Evolutionary conservation across 164 flowering plant species (phyloP), one percentile per base, ranked within the genome.

Genomic region (Nelumbo lutea): DNA sequence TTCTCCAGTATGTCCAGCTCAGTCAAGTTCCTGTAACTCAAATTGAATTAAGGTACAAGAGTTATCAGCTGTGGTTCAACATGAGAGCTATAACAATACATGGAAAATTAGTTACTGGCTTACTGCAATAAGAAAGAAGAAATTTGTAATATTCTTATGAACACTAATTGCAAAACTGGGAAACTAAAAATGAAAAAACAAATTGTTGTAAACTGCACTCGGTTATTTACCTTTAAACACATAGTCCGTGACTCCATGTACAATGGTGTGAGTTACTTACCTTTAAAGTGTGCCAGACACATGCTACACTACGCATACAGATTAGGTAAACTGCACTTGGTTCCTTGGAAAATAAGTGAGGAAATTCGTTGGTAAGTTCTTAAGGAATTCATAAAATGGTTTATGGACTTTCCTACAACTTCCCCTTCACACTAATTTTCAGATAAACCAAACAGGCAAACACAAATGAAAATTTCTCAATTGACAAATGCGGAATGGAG

Each of bases 1-100:
- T 83, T 83, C 77, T 87, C 91, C 53, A 82, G 84, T 65, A 87
- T 77, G 76, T 85, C 87, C 64, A 85, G 83, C 83, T 87, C 86
- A 44, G 77, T 79, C 78, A 87, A 77, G 72, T 82, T 80, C 78
- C 88, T 87, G 85, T 14, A 76, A 60, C 41, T 4, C 62, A 73
- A 68, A 70, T 45, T 39, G 44, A 48, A 6, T 13, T 11, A 42
- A 6, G 57, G 27, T 42, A 4, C 41, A 50, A 10, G 27, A 42
- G 13, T 39, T 42, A 60, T 7, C 9, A 59, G 9, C 8, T 3
- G 14, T 11, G 57, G 48, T 7, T 11, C 57, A 53, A 53, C 57
- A 53, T 53, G 57, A 53, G 57, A 10, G 0, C 0, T 27, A 27
- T 27, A 27, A 27, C 27, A 53, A 53, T 46, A 13, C 15, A 53